Evolutionary conservation across 441 rosid species (phyloP), one percentile per base, ranked within the genome.

Genomic region (Pelargonium fulgidum): DNA sequence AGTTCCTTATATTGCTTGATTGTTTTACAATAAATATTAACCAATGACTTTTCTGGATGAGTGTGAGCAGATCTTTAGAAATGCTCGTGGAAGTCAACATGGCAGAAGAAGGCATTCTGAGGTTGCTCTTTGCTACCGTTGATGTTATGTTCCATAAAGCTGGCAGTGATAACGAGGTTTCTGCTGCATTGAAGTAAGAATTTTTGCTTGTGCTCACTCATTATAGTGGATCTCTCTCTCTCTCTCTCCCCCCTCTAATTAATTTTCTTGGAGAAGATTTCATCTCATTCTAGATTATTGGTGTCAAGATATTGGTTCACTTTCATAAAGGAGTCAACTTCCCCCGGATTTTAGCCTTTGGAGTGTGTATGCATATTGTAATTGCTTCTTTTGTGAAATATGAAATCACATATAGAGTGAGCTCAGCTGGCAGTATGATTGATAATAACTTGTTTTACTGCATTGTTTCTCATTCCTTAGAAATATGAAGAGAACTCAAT

Each of bases 61-160:
- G 47, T 36, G 69, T 81, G 74, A 73, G 50, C 83, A 95, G 99
- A 86, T 92, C 97, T 74, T 76, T 95, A 70, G 89, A 89, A 78
- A 90, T 87, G 95, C 96, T 95, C 67, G 88, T 82, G 72, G 82
- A 75, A 66, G 81, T 89, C 70, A 76, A 84, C 76, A 82, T 95
- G 77, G 96, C 89, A 50, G 99, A 90, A 81, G 99, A 90, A 81
- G 99, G 97, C 73, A 83, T 94, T 83, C 81, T 94, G 81, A 90
- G 89, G 75, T 72, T 92, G 77, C 81, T 94, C 24, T 89, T 92
- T 78, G 87, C 92, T 79, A 88, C 89, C 22, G 87, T 87, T 69
- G 90, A 86, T 85, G 82, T 92, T 67, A 84, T 92, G 88, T 83
- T 81, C 76, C 81, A 75, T 22, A 83, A 74, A 81, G 86, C 74